Base-by-base conservation (phyloP, 768 basidiomycete genomes). In the Galerina marginata region DNA sequence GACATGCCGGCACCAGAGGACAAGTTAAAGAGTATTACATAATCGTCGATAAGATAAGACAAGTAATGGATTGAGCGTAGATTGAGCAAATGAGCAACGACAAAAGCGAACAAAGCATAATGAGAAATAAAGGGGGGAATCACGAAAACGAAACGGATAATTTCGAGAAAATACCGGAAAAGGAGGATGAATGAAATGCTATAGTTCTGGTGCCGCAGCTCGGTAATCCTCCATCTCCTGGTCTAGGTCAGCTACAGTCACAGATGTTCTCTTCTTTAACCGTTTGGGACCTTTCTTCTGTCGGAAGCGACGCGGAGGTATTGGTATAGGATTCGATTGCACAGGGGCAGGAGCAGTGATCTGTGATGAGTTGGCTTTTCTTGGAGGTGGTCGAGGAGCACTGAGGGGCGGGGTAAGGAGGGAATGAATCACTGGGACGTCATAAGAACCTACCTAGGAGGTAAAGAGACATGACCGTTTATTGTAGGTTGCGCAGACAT, bases 201-300 rank as follows among this genome's bases (percentile, higher is more conserved):
- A 56, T 46, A 51, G 53, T 25, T 60, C 57, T 38, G 69, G 66
- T 63, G 74, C 77, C 10, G 72, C 75, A 20, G 89, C 86, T 51
- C 82, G 82, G 63, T 92, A 93, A 50, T 89, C 87, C 57, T 93
- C 91, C 88, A 93, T 92, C 71, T 93, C 91, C 69, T 83, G 80
- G 70, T 93, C 91, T 23, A 93, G 79, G 60, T 92, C 84, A 26
- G 81, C 86, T 6, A 76, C 68, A 0, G 88, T 83, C 12, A 71
- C 62, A 3, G 72, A 58, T 49, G 60, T 59, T 33, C 66, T 54
- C 62, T 92, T 92, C 68, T 90, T 91, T 44, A 91, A 70, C 40
- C 91, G 84, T 67, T 84, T 87, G 0, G 91, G 88, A 0, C 91
- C 91, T 67, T 92, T 93, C 77, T 89, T 91, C 42, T 77, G 73